Percentiles rank a stretch among this genome's conserved stretches.
Conservation (phyloP, 345 rosid species). For the Arabidopsis suecica region DNA sequence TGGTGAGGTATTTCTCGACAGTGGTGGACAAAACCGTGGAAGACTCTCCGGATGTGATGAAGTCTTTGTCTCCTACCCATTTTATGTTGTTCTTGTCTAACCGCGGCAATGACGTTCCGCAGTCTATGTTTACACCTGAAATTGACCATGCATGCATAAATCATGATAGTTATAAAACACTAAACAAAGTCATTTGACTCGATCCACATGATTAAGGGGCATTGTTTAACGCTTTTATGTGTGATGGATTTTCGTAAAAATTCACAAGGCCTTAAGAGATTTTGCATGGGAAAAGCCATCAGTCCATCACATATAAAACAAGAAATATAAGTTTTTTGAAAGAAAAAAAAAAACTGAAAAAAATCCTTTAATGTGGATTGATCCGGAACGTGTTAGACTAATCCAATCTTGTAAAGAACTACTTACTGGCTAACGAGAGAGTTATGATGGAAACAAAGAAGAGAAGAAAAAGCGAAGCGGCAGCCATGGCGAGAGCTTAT, state of each 20-base stretch:
- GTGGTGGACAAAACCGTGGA: conserved; percentile 19
- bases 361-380: too few relatives aligned
- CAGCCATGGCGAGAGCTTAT: conserved; percentile 14
- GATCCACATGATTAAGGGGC: too few relatives aligned
- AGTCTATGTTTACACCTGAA: conserved; percentile 42
- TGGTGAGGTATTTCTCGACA: conserved; percentile 11
- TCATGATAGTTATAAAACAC: background rate
- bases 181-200: background rate
- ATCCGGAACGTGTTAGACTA: too few relatives aligned
- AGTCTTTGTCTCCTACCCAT: conserved; percentile 44
- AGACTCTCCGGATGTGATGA: conserved; percentile 20
- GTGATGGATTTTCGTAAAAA: too few relatives aligned
- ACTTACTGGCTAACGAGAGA: conserved; percentile 37
- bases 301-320: too few relatives aligned
- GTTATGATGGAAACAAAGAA: conserved; percentile 16
- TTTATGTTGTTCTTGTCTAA: conserved; percentile 19
- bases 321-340: too few relatives aligned
- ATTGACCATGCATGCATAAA: background rate
- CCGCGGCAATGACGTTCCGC: conserved; percentile 33
- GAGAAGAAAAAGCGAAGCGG: conserved; percentile 20
- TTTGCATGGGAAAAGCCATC: too few relatives aligned
- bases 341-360: too few relatives aligned
- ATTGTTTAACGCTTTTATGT: too few relatives aligned
- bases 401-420: too few relatives aligned
- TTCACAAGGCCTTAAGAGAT: too few relatives aligned